Percentiles rank a stretch among this genome's conserved stretches.
Conservation (phyloP, 2,329 filamentous ascomycete genomes). For the Davidsoniella eucalypti region DNA sequence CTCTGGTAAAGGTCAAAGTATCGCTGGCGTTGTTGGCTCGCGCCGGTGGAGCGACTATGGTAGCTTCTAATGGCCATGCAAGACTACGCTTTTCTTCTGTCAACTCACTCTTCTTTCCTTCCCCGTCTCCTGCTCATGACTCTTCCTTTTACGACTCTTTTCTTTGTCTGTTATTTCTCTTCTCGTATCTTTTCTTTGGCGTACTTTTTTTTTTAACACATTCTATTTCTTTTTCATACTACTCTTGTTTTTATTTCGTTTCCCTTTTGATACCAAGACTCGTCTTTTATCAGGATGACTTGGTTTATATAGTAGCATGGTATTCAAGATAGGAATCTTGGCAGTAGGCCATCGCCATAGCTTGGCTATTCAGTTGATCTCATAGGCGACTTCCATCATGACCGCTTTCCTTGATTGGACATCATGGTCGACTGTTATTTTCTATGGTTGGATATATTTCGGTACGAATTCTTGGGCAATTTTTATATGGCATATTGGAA, state of each 20-base stretch:
- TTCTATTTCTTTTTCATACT: background rate
- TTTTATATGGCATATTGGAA: too few relatives aligned
- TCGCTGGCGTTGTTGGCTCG: constrained; percentile 25
- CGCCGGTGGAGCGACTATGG: constrained; percentile 19
- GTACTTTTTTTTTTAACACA: background rate
- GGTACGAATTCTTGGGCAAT: too few relatives aligned
- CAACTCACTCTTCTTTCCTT: background rate
- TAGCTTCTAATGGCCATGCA: background rate
- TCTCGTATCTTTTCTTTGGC: background rate
- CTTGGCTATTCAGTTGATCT: too few relatives aligned
- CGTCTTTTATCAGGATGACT: too few relatives aligned
- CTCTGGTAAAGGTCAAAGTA: constrained; percentile 24
- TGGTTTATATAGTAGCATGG: too few relatives aligned
- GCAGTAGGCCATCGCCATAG: too few relatives aligned
- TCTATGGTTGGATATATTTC: background rate
- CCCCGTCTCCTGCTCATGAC: background rate
- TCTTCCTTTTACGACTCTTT: background rate
- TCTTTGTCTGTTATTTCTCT: background rate
- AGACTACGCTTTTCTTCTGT: background rate
- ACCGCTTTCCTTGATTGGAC: too few relatives aligned
- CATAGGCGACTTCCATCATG: too few relatives aligned
- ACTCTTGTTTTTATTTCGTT: background rate
- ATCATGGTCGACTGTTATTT: too few relatives aligned
- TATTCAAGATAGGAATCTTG: too few relatives aligned
- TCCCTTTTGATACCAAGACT: too few relatives aligned